These are phyloP conservation scores for Cladosporium cucumerinum DNA, from an alignment of 2,329 filamentous ascomycete genomes.

Conservation along the genomic window DNA sequence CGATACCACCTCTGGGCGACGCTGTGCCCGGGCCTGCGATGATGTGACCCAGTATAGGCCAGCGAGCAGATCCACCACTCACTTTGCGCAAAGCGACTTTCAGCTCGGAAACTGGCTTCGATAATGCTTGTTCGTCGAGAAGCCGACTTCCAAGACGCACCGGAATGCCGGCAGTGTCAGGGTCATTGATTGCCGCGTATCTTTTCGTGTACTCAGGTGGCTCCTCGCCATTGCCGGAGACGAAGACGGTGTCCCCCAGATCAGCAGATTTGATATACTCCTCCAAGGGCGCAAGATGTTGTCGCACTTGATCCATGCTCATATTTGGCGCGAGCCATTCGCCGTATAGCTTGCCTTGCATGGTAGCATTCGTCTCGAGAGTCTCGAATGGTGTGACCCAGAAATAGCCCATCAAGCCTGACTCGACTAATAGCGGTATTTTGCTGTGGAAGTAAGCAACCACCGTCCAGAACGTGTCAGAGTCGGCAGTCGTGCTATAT, in stretches of 20 bases:
- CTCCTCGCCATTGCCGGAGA: neutral
- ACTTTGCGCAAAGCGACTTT: neutral
- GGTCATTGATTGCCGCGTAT: neutral
- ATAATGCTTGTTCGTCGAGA: conserved; percentile 14
- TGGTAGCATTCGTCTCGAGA: neutral
- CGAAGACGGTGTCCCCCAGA: neutral
- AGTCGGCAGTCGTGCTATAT: conserved; percentile 34
- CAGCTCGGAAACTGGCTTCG: neutral
- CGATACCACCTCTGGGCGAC: conserved; percentile 2
- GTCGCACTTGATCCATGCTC: neutral
- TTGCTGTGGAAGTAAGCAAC: conserved; percentile 14
- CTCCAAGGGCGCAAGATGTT: conserved; percentile 7
- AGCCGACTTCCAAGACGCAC: conserved; percentile 16
- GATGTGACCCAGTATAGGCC: conserved; percentile 14
- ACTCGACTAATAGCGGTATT: conserved; percentile 12
- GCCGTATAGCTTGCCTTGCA: conserved; percentile 2
- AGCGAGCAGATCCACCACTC: neutral
- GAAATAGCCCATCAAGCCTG: conserved; percentile 19
- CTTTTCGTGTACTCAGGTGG: conserved; percentile 1
- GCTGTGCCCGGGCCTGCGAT: conserved; percentile 16
- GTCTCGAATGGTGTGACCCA: neutral
- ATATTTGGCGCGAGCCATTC: conserved; percentile 5
- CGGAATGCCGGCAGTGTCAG: conserved; percentile 11
- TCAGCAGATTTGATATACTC: neutral
- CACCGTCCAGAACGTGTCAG: conserved; percentile 18